A percentile compares a stretch with the other conserved stretches of the same genome.
Evolutionary conservation across 2,329 filamentous ascomycete species (phyloP).

Genomic region (Remersonia thermophila): DNA sequence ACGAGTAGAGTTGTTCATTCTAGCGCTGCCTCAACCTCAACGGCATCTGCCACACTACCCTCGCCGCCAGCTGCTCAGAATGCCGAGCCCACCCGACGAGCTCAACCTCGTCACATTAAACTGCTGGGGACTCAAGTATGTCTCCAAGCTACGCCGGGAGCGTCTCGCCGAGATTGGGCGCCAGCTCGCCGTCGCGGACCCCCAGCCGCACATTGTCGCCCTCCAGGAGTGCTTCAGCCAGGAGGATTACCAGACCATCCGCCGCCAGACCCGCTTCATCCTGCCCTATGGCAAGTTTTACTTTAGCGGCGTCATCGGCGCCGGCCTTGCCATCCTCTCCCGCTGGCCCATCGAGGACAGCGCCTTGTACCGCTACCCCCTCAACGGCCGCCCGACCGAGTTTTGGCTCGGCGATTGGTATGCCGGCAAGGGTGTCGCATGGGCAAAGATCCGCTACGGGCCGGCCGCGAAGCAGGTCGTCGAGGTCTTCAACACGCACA

Average conservation of each 20-base stretch:
- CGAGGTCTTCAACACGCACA: slow-evolving; percentile 89
- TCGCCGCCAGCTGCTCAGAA: too few relatives aligned
- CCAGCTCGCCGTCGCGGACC: slow-evolving; percentile 56
- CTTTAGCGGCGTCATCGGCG: slow-evolving; percentile 76
- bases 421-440: slow-evolving; percentile 87
- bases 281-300: slow-evolving; percentile 93
- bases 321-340: slow-evolving; percentile 77
- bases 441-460: slow-evolving; percentile 64
- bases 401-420: slow-evolving; percentile 95
- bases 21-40: too few relatives aligned
- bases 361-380: slow-evolving; percentile 73
- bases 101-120: slow-evolving; percentile 82
- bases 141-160: slow-evolving; percentile 64
- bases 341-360: slow-evolving; percentile 88
- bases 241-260: slow-evolving; percentile 69
- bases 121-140: slow-evolving; percentile 89
- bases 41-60: too few relatives aligned
- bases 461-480: slow-evolving; percentile 51
- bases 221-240: slow-evolving; percentile 92
- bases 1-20: too few relatives aligned
- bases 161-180: slow-evolving; percentile 76
- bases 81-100: slow-evolving; percentile 30
- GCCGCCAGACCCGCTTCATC: slow-evolving; percentile 56
- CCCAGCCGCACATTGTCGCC: slow-evolving; percentile 73
- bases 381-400: slow-evolving; percentile 85